A percentile compares a stretch with the other conserved stretches of the same genome.
phyloP scores from a whole-genome alignment of 2,329 filamentous ascomycete genomes.

The Dactylonectria estremocensis region DNA sequence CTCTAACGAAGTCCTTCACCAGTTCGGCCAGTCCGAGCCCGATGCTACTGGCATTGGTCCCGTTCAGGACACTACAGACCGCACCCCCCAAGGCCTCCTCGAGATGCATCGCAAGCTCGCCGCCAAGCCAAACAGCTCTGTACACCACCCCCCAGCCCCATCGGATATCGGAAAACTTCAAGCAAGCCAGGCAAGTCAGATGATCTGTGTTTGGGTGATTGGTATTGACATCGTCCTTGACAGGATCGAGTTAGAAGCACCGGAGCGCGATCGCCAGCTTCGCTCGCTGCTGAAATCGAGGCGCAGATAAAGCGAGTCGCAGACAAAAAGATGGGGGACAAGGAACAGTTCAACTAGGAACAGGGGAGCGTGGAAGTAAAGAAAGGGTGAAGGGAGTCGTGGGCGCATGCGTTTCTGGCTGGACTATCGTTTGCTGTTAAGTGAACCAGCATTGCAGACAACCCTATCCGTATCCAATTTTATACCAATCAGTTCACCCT shows the following conservation, averaged over 20 bases:
- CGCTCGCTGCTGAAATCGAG: slow-evolving; percentile 47
- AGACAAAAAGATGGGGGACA: neutral
- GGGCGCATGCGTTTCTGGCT: neutral
- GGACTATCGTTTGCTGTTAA: neutral
- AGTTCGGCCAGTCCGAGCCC: slow-evolving; percentile 34
- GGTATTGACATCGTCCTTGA: neutral
- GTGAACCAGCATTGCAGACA: neutral
- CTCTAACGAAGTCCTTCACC: slow-evolving; percentile 40
- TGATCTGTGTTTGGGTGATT: accelerated
- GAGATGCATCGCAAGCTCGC: slow-evolving; percentile 47
- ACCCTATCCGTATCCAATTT: neutral
- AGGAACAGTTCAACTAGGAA: neutral
- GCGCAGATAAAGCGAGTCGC: slow-evolving; percentile 32
- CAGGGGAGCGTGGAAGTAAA: neutral
- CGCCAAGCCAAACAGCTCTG: slow-evolving; percentile 30
- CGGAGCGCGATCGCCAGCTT: slow-evolving; percentile 45
- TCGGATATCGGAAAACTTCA: slow-evolving; percentile 24
- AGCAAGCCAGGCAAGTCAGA: slow-evolving; percentile 29
- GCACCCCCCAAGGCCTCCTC: slow-evolving; percentile 44
- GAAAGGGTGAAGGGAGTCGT: neutral
- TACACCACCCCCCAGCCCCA: slow-evolving; percentile 1
- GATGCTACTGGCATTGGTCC: slow-evolving; percentile 41
- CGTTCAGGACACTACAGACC: slow-evolving; percentile 27
- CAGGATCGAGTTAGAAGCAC: slow-evolving; percentile 46
- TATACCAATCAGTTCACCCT: neutral